Percentiles rank a stretch among this genome's conserved stretches.
Evolutionary conservation across 495 filamentous ascomycete species (phyloP).

Genomic region (Aspergillus sparsus): DNA sequence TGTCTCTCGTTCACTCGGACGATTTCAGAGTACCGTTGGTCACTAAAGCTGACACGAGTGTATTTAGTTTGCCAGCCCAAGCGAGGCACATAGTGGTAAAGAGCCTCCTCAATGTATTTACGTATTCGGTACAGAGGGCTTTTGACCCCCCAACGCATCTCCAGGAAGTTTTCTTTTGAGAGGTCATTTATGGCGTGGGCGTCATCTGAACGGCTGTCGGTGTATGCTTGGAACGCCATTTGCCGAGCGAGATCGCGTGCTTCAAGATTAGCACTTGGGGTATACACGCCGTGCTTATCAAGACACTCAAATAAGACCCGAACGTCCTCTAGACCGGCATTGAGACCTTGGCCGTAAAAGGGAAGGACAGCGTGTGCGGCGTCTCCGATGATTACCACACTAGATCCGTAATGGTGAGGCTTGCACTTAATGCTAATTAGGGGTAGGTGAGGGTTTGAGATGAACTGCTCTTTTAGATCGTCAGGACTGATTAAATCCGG

Average conservation of each 20-base stretch:
- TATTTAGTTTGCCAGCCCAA: constrained; percentile 92
- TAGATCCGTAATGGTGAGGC: constrained; percentile 77
- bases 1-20: constrained; percentile 66
- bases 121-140: constrained; percentile 72
- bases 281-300: constrained; percentile 60
- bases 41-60: constrained; percentile 87
- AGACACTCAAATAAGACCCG: constrained; percentile 74
- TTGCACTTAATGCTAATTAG: constrained; percentile 89
- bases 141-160: constrained; percentile 85
- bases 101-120: constrained; percentile 82
- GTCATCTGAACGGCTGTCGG: constrained; percentile 67
- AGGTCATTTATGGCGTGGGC: constrained; percentile 90
- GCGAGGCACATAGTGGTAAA: constrained; percentile 71
- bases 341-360: constrained; percentile 89
- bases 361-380: constrained; percentile 98
- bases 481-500: constrained; percentile 72
- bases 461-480: constrained; percentile 70
- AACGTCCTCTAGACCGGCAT: constrained; percentile 83
- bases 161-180: constrained; percentile 85
- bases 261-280: constrained; percentile 31
- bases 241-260: constrained; percentile 46
- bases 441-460: constrained; percentile 80
- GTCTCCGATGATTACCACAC: constrained; percentile 87
- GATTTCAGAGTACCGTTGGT: constrained; percentile 86
- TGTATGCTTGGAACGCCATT: constrained; percentile 72